Percentiles rank a stretch among this genome's conserved stretches.
Conservation (phyloP, 2,329 filamentous ascomycete genomes). For the Myriosclerotinia curreyana region DNA sequence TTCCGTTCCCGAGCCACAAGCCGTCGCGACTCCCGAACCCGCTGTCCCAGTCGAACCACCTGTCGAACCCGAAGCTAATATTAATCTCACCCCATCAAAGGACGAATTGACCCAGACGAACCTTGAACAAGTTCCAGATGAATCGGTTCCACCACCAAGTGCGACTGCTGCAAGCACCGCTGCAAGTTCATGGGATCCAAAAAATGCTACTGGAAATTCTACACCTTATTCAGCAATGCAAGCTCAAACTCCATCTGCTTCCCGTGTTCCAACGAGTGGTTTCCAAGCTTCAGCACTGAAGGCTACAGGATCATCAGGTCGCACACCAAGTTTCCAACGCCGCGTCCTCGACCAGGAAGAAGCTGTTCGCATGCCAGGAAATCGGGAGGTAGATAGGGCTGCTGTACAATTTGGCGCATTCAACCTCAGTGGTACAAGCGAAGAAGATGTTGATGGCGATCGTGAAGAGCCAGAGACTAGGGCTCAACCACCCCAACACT, state of each 20-base stretch:
- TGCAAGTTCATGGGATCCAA: constrained; percentile 79
- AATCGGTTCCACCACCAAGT: constrained; percentile 71
- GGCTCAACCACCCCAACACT: constrained; percentile 88
- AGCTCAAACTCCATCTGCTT: constrained; percentile 52
- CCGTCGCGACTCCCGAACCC: constrained; percentile 37
- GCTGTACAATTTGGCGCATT: constrained; percentile 97
- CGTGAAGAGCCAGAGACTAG: constrained; percentile 94
- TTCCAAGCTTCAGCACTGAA: constrained; percentile 81
- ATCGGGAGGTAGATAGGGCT: constrained; percentile 88
- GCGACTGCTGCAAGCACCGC: constrained; percentile 85
- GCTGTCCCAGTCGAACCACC: constrained; percentile 35
- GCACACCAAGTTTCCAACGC: constrained; percentile 78
- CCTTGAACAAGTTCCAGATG: constrained; percentile 84
- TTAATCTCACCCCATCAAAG: constrained; percentile 65
- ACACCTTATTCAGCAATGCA: constrained; percentile 65
- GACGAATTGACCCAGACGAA: constrained; percentile 88
- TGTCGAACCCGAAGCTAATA: constrained; percentile 40
- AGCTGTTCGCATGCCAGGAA: constrained; percentile 96
- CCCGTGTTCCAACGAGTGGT: constrained; percentile 61
- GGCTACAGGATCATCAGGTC: constrained; percentile 59
- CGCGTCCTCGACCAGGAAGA: constrained; percentile 93
- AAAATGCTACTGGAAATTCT: constrained; percentile 55
- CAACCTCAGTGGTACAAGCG: constrained; percentile 72
- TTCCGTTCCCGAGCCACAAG: constrained; percentile 42
- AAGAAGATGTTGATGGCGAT: constrained; percentile 89